These are phyloP conservation scores for Cyamopsis tetragonoloba DNA, from an alignment of 306 rosid genomes.

Conservation along the genomic window DNA sequence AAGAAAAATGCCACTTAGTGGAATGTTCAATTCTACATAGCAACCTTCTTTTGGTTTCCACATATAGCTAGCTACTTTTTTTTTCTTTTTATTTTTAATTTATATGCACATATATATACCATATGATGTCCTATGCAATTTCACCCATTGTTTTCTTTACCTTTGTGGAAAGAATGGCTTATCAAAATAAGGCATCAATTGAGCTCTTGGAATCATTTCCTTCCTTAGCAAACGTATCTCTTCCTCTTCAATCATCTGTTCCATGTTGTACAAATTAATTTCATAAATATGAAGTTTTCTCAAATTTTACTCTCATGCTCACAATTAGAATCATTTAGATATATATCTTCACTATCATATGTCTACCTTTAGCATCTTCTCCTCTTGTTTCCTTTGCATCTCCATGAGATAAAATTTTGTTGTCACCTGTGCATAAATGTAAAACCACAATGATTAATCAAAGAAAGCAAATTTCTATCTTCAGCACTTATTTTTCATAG, in stretches of 20 bases:
- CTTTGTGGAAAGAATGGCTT: conserved; percentile 90
- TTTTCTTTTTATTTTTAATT: not conserved
- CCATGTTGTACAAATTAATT: not conserved
- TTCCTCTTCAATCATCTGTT: conserved; percentile 93
- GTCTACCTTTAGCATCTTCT: conserved; percentile 66
- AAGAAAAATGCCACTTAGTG: not conserved
- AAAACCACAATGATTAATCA: conserved; percentile 11
- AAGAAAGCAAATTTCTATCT: not conserved
- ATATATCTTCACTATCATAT: not conserved
- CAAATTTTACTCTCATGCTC: not conserved
- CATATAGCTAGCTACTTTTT: not conserved
- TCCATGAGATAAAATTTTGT: conserved; percentile 64
- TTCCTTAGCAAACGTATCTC: conserved; percentile 81
- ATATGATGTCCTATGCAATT: not conserved
- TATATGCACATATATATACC: not conserved
- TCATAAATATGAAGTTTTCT: not conserved
- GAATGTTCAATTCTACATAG: not conserved
- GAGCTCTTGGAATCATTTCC: conserved; percentile 97
- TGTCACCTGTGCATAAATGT: conserved; percentile 50
- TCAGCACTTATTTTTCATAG: not conserved
- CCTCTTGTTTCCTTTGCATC: conserved; percentile 62
- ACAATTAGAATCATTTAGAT: not conserved
- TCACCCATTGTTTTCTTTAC: conserved; percentile 27
- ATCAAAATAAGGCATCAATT: conserved; percentile 89
- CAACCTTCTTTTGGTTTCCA: not conserved